Evolutionary conservation across 2,329 filamentous ascomycete species (phyloP), one percentile per base, ranked within the genome.

Genomic region (Coniella lustricola): DNA sequence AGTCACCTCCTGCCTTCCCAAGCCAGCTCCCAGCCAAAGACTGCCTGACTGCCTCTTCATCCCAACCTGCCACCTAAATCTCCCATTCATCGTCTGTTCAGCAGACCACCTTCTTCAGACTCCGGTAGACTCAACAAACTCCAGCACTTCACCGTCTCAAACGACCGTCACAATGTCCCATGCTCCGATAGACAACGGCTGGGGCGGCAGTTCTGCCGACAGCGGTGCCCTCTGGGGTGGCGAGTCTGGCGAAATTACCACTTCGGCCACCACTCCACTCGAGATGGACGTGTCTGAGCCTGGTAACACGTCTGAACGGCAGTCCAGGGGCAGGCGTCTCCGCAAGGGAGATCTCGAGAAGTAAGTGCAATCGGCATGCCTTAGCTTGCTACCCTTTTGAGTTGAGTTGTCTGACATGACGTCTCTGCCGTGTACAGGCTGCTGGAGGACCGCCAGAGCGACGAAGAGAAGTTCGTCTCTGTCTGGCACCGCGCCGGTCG

Each of bases 311-410:
- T 7, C 29, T 13, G 32, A 22, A n/a, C 34, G 47, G 14, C 43
- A 31, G 17, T 31, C 22, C n/a, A 52, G 47, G 44, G 35, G 47
- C 7, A 46, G 25, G 35, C 50, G 50, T 14, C 14, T 52, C 32
- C 50, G 50, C 21, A 41, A 52, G 32, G 50, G 32, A 33, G 51
- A 50, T 9, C 36, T 53, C 16, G 40, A 53, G 36, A 25, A 47
- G 51, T 53, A 22, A 52, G 50, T 52, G 32, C 2, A 4, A n/a
- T n/a, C n/a, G n/a, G n/a, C n/a, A n/a, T 41, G n/a, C 25, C 25
- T 14, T 16, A n/a, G 3, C 12, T 21, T 17, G 22, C 33, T 20
- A 14, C 25, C 18, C 16, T 12, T 22, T 5, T 3, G 34, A 20
- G 20, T 5, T 31, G 14, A n/a, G 10, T 16, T 14, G 13, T 31